A percentile compares a stretch with the other conserved stretches of the same genome.
Evolutionary conservation across 805 yeast genomes (phyloP).

Genomic region (Saturnispora silvae): DNA sequence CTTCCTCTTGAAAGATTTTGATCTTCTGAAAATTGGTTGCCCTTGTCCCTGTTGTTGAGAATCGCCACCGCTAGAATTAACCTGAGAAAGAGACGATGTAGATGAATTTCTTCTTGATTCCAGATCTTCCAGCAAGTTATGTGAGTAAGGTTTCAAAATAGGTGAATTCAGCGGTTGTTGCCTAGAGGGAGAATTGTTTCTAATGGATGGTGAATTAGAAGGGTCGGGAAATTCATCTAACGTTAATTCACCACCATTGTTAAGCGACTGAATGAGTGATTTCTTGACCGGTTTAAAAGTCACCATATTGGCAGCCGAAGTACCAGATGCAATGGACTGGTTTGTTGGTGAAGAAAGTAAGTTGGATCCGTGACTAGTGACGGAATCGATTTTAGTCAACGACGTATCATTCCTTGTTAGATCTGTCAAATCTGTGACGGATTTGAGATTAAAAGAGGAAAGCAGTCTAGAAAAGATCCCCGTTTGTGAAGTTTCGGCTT

Average conservation of each 20-base stretch:
- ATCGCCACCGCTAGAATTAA: background rate
- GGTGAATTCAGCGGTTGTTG: background rate
- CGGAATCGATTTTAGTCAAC: background rate
- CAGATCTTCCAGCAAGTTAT: background rate
- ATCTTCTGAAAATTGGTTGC: background rate
- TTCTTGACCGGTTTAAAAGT: constrained; percentile 38
- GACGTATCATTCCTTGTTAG: background rate
- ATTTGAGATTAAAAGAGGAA: constrained; percentile 21
- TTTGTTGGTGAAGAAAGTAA: constrained; percentile 1
- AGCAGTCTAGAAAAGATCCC: constrained; percentile 22
- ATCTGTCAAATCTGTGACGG: constrained; percentile 13
- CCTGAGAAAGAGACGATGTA: background rate
- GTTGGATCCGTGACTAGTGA: constrained; percentile 1
- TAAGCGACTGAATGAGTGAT: constrained; percentile 37
- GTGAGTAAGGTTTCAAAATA: background rate
- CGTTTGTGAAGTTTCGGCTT: too few species aligned
- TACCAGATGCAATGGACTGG: constrained; percentile 8
- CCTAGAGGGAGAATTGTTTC: background rate
- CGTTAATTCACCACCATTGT: constrained; percentile 37
- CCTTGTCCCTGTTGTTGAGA: too few species aligned
- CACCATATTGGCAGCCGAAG: constrained; percentile 18
- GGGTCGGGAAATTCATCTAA: constrained; percentile 23
- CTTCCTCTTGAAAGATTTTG: background rate
- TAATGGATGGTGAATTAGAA: background rate
- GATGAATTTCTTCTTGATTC: background rate